Base-by-base conservation (phyloP, 176 grass and related monocot genomes). In the Hyparrhenia diplandra region DNA sequence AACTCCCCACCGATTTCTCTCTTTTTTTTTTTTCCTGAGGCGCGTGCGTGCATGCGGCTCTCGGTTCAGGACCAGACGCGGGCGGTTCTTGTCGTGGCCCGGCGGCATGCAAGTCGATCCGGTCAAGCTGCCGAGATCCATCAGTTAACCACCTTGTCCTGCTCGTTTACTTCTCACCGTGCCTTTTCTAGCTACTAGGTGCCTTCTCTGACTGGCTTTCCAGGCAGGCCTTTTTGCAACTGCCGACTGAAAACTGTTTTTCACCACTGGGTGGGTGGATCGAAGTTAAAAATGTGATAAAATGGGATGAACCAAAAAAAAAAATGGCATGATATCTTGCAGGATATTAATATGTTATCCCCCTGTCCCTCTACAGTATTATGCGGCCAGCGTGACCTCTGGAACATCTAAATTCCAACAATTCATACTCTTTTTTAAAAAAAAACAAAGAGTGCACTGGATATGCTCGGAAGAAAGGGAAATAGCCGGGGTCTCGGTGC, bases 31-130 rank as follows among this genome's bases (percentile, higher is more conserved):
- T n/a, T n/a, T n/a, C n/a, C n/a, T n/a, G n/a, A n/a, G 85, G 49
- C 49, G 46, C 46, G 55, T 40, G 73, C 73, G 13, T 36, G 73
- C 52, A 61, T 8, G 45, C 37, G 41, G 54, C 32, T 62, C 76
- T 71, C 87, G 43, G 74, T 28, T 64, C 64, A 40, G 61, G 49
- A 2, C 30, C 59, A 12, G 27, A 43, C 80, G 55, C 57, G 51
- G 81, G 87, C 69, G 65, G 78, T 85, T 67, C 78, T 89, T 78
- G 73, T 82, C 83, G 57, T 72, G 69, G 58, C 55, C 8, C 70
- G 32, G 0, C 4, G 14, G 51, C 37, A 41, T 25, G 60, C 21
- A 10, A 10, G 52, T 23, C 34, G 35, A 3, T 31, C 69, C 40
- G 29, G 66, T 85, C 83, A 77, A 78, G 71, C 45, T 36, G 65